Evolutionary conservation across 1,284 basidiomycete species (phyloP).

Genomic region (Melampsora occidentalis): DNA sequence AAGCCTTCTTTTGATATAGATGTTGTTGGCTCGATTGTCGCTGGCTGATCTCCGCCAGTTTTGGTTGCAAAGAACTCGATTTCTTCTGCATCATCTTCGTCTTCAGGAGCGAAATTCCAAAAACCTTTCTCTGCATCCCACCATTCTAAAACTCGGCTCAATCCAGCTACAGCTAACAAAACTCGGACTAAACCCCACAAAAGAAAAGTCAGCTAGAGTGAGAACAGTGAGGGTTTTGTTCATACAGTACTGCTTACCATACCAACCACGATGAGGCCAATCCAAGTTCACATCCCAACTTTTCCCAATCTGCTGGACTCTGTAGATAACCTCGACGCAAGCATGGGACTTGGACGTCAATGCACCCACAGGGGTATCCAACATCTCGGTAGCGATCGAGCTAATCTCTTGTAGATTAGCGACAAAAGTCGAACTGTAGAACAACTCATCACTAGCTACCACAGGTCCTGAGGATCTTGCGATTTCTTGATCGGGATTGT

Average conservation of each 20-base stretch:
- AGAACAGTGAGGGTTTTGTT: background rate
- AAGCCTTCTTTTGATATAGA: background rate
- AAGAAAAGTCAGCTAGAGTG: background rate
- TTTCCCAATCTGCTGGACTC: slow-evolving; percentile 84
- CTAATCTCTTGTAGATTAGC: slow-evolving; percentile 87
- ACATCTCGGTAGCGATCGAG: slow-evolving; percentile 86
- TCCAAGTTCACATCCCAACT: slow-evolving; percentile 96
- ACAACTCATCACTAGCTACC: slow-evolving; percentile 42
- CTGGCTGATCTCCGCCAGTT: slow-evolving; percentile 63
- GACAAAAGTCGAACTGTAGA: slow-evolving; percentile 72
- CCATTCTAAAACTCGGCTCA: slow-evolving; percentile 97
- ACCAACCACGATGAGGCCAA: slow-evolving; percentile 97
- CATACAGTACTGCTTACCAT: slow-evolving; percentile 65
- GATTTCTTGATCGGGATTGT: slow-evolving; percentile 29
- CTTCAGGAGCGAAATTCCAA: slow-evolving; percentile 93
- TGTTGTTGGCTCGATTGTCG: slow-evolving; percentile 32
- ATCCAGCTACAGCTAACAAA: slow-evolving; percentile 88
- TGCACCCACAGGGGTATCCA: slow-evolving; percentile 80
- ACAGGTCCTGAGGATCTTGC: slow-evolving; percentile 1
- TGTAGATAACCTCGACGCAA: slow-evolving; percentile 81
- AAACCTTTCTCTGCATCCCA: slow-evolving; percentile 99
- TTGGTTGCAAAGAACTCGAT: slow-evolving; percentile 85
- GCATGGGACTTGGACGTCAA: slow-evolving; percentile 79
- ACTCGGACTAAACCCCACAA: slow-evolving; percentile 52
- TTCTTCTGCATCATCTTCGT: slow-evolving; percentile 64